Evolutionary conservation across 2,329 filamentous ascomycete species (phyloP).

Genomic region (Zelopaecilomyces penicillatus): DNA sequence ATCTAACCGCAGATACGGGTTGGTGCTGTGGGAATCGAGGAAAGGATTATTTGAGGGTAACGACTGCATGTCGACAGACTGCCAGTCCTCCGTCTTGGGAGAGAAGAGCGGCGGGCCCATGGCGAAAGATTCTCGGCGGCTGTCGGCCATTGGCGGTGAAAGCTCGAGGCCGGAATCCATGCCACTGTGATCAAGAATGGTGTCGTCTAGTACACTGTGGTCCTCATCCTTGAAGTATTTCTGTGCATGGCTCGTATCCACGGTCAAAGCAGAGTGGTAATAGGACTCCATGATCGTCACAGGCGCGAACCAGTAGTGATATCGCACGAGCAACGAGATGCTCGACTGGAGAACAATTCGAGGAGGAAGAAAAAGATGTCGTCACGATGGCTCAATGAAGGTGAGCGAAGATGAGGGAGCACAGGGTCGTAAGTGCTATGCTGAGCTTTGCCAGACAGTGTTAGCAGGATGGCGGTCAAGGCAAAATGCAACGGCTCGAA

Average conservation of each 20-base stretch:
- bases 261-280: conserved; percentile 42
- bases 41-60: conserved; percentile 57
- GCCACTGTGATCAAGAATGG: conserved; percentile 49
- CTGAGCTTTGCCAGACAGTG: conserved; percentile 3
- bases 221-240: conserved; percentile 56
- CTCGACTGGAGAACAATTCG: neutral
- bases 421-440: conserved; percentile 6
- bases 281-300: conserved; percentile 25
- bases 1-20: conserved; percentile 60
- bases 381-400: neutral
- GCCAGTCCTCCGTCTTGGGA: conserved; percentile 57
- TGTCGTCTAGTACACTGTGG: conserved; percentile 51
- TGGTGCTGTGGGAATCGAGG: conserved; percentile 51
- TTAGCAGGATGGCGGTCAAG: conserved; percentile 6
- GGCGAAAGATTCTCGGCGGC: conserved; percentile 56
- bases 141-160: conserved; percentile 54
- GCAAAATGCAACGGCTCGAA: conserved; percentile 5
- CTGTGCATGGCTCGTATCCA: conserved; percentile 45
- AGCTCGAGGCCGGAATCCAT: conserved; percentile 55
- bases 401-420: neutral
- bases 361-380: neutral
- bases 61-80: conserved; percentile 56
- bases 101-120: conserved; percentile 51
- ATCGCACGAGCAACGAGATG: conserved; percentile 26
- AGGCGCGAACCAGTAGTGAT: conserved; percentile 36